Conservation (phyloP, 768 basidiomycete genomes). For the Clathrus columnatus region DNA sequence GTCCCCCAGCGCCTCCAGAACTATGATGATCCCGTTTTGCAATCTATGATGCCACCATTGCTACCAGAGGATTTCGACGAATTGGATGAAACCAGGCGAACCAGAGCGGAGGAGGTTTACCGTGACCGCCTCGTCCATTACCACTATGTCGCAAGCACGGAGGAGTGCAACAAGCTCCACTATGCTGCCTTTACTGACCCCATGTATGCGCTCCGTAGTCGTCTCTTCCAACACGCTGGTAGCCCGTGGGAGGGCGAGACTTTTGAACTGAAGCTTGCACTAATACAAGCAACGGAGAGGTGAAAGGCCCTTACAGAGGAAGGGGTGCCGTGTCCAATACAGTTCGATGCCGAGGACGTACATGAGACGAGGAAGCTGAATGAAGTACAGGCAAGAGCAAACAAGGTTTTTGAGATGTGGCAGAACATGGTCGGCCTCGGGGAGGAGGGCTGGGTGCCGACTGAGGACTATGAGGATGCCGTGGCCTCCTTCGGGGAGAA, state of each 20-base stretch:
- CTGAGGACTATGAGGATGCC: slow-evolving; percentile 32
- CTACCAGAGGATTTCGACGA: slow-evolving; percentile 35
- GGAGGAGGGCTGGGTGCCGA: slow-evolving; percentile 36
- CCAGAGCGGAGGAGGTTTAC: slow-evolving; percentile 28
- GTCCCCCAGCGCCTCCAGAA: slow-evolving; percentile 40
- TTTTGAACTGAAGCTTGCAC: slow-evolving; percentile 34
- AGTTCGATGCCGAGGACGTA: slow-evolving; percentile 40
- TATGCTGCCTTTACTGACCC: slow-evolving; percentile 31
- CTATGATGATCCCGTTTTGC: slow-evolving; percentile 34
- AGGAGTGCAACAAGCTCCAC: slow-evolving; percentile 37
- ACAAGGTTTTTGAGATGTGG: slow-evolving; percentile 22
- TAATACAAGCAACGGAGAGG: slow-evolving; percentile 34
- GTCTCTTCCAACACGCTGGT: slow-evolving; percentile 37
- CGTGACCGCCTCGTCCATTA: slow-evolving; percentile 40
- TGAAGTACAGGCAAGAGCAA: slow-evolving; percentile 22
- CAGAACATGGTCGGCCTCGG: slow-evolving; percentile 25
- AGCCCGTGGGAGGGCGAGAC: slow-evolving; percentile 45
- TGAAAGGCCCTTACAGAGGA: slow-evolving; percentile 34
- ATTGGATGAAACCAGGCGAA: slow-evolving; percentile 30
- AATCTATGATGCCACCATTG: slow-evolving; percentile 30
- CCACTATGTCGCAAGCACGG: slow-evolving; percentile 39
- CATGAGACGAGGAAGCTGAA: slow-evolving; percentile 32
- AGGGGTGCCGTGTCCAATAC: slow-evolving; percentile 35
- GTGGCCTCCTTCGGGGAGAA: slow-evolving; percentile 24
- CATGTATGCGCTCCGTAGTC: slow-evolving; percentile 26